Evolutionary conservation across 768 basidiomycete species (phyloP).

Genomic region (Suillus hirtellus): DNA sequence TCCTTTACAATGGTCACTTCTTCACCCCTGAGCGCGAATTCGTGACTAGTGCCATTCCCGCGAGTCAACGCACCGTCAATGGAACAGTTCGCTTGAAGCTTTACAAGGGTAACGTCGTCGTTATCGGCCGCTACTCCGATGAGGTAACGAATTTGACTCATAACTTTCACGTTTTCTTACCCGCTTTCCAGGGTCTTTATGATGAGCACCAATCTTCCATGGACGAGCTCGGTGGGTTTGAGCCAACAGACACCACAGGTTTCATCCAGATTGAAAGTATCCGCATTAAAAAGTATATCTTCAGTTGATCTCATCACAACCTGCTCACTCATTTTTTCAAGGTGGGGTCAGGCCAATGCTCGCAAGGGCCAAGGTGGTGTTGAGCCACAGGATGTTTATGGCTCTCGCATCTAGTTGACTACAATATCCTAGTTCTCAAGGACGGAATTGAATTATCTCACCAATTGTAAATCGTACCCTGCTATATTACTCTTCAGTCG

Average conservation of each 20-base stretch:
- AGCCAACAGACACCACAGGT: slow-evolving; percentile 78
- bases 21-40: slow-evolving; percentile 99
- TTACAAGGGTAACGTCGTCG: slow-evolving; percentile 94
- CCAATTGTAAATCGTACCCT: not conserved
- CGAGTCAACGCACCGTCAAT: slow-evolving; percentile 95
- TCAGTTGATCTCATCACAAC: slow-evolving; percentile 1
- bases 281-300: slow-evolving; percentile 90
- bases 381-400: slow-evolving; percentile 46
- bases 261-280: slow-evolving; percentile 99
- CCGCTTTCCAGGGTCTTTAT: slow-evolving; percentile 72
- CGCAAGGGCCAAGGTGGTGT: slow-evolving; percentile 84
- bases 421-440: not conserved
- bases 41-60: slow-evolving; percentile 84
- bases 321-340: slow-evolving; percentile 28
- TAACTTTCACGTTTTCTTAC: slow-evolving; percentile 8
- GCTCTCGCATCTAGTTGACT: not conserved
- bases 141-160: slow-evolving; percentile 52
- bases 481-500: not conserved
- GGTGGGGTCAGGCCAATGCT: slow-evolving; percentile 84
- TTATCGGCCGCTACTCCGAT: slow-evolving; percentile 88
- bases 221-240: slow-evolving; percentile 98
- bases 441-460: not conserved
- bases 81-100: slow-evolving; percentile 88
- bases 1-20: slow-evolving; percentile 98
- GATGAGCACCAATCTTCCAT: slow-evolving; percentile 95